Conservation (phyloP, 192 early-diverging fungal genomes). For the Lobosporangium transversale region DNA sequence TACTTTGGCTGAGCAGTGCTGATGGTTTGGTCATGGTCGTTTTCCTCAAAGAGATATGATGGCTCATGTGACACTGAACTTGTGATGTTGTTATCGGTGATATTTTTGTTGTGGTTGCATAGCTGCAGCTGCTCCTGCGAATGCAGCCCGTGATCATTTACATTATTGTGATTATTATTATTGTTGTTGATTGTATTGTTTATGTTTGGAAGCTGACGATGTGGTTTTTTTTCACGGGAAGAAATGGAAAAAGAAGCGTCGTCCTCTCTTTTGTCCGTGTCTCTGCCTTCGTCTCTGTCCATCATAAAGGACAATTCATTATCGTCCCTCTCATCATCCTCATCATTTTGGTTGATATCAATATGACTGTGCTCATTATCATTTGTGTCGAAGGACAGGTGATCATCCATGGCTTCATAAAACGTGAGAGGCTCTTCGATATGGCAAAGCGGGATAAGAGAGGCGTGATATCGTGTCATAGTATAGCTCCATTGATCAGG, state of each 20-base stretch:
- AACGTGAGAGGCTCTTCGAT: slow-evolving; percentile 46
- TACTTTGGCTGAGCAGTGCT: background rate
- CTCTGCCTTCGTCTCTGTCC: slow-evolving; percentile 10
- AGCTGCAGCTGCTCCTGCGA: slow-evolving; percentile 6
- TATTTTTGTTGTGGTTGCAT: slow-evolving; percentile 13
- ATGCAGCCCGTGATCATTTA: slow-evolving; percentile 17
- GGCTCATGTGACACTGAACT: too few relatives aligned
- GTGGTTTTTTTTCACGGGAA: slow-evolving; percentile 39
- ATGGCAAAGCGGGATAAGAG: slow-evolving; percentile 46
- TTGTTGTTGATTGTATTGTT: slow-evolving; percentile 9
- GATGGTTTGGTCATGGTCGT: background rate
- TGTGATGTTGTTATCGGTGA: slow-evolving; percentile 13
- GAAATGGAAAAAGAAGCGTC: background rate
- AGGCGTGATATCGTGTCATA: slow-evolving; percentile 52
- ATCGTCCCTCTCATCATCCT: background rate
- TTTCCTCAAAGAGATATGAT: too few relatives aligned
- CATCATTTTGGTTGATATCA: background rate
- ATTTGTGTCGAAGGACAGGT: slow-evolving; percentile 8
- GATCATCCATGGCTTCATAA: slow-evolving; percentile 41
- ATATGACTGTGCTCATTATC: slow-evolving; percentile 6
- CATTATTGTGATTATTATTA: background rate
- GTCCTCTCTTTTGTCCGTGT: slow-evolving; percentile 7
- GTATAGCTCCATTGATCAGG: slow-evolving; percentile 51
- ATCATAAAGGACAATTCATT: too few relatives aligned
- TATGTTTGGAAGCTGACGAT: slow-evolving; percentile 9